Percentiles rank a stretch among this genome's conserved stretches.
Conservation (phyloP, 257 asterid genomes). For the Forsythia suspensa region DNA sequence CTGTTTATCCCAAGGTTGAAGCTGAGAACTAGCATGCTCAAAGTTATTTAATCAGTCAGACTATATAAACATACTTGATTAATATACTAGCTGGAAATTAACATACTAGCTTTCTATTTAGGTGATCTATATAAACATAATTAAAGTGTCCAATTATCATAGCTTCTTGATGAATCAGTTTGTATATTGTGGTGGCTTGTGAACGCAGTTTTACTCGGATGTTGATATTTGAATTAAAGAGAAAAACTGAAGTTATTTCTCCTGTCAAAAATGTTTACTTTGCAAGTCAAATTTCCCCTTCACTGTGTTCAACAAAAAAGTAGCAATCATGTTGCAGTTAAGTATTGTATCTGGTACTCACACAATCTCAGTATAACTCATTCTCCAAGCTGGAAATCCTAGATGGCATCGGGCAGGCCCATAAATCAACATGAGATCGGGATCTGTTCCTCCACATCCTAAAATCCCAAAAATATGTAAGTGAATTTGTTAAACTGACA, state of each 20-base stretch:
- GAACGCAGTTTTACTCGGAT: background rate
- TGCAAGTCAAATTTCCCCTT: background rate
- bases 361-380: slow-evolving; percentile 56
- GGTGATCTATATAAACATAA: background rate
- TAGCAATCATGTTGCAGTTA: background rate
- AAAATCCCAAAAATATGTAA: slow-evolving; percentile 23
- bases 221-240: background rate
- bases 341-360: slow-evolving; percentile 19
- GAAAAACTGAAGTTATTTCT: background rate
- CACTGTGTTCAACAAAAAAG: background rate
- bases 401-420: slow-evolving; percentile 51
- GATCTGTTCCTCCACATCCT: slow-evolving; percentile 72
- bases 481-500: background rate
- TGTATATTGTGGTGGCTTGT: background rate
- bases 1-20: background rate
- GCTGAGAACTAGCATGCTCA: background rate
- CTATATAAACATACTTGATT: background rate
- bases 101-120: background rate
- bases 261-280: background rate
- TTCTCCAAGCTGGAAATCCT: slow-evolving; percentile 59
- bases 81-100: background rate
- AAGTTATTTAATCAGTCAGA: background rate
- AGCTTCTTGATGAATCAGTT: background rate
- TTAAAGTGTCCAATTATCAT: background rate
- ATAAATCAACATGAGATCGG: slow-evolving; percentile 57